Evolutionary conservation across 1,284 basidiomycete species (phyloP).

Genomic region (Trichosporon sp.): DNA sequence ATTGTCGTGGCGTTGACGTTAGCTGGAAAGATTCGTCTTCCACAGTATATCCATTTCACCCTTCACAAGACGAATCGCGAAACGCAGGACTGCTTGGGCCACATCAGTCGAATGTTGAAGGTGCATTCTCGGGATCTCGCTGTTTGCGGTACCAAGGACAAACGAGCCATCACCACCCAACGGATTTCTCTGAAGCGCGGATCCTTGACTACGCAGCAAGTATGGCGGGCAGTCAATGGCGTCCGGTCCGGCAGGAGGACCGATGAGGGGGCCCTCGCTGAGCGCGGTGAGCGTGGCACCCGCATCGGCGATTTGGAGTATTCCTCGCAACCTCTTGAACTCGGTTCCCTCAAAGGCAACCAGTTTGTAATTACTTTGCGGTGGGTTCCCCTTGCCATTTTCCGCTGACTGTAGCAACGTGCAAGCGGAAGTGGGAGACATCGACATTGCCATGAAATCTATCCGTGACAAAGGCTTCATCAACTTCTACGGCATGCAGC

Average conservation of each 20-base stretch:
- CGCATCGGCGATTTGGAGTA: conserved; percentile 88
- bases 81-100: conserved; percentile 86
- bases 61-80: conserved; percentile 98
- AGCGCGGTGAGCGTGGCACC: conserved; percentile 85
- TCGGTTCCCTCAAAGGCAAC: conserved; percentile 96
- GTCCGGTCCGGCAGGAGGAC: conserved; percentile 64
- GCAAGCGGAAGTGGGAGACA: conserved; percentile 68
- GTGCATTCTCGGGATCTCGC: conserved; percentile 76
- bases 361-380: conserved; percentile 91
- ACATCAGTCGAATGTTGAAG: conserved; percentile 75
- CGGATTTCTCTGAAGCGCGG: conserved; percentile 81
- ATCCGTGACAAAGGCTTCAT: conserved; percentile 88
- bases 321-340: conserved; percentile 74
- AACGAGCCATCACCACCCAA: conserved; percentile 93
- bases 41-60: conserved; percentile 91
- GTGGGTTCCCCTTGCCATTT: conserved; percentile 59
- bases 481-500: conserved; percentile 99
- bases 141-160: conserved; percentile 97
- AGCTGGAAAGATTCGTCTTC: conserved; percentile 36
- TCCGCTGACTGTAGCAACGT: conserved; percentile 66
- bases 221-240: conserved; percentile 79
- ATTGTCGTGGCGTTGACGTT: not conserved
- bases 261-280: conserved; percentile 64
- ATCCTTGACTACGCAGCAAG: conserved; percentile 75
- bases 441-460: conserved; percentile 76